Evolutionary conservation across 1,139 yeast genomes (phyloP).

Genomic region (Debaryomyces sp.): DNA sequence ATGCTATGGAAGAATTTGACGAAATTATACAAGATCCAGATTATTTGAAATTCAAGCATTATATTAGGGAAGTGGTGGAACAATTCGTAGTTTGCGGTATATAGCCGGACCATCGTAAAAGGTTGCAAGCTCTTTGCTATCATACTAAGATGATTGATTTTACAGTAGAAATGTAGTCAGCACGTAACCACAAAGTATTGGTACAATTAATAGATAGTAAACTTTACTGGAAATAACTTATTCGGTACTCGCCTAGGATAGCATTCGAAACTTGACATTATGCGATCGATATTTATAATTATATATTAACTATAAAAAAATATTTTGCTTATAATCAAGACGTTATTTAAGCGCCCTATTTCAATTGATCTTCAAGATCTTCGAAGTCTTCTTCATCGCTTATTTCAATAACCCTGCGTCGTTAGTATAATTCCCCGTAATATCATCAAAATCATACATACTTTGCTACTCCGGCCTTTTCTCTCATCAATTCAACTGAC

Average conservation of each 20-base stretch:
- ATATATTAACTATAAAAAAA: not conserved
- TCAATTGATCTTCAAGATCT: slow-evolving; percentile 36
- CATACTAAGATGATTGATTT: not conserved
- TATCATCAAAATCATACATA: slow-evolving; percentile 29
- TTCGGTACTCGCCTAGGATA: no score
- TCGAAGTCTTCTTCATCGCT: slow-evolving; percentile 68
- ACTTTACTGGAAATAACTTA: not conserved
- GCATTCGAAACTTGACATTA: no score
- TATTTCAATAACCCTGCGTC: slow-evolving; percentile 47
- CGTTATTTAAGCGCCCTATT: not conserved
- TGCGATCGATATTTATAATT: not conserved
- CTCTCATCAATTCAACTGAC: slow-evolving; percentile 77
- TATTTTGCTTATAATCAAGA: not conserved
- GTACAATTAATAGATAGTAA: no score
- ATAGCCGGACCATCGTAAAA: not conserved
- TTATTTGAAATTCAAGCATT: no score
- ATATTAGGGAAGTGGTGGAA: not conserved
- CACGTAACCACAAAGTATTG: not conserved
- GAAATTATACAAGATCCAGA: no score
- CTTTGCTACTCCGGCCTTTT: slow-evolving; percentile 75
- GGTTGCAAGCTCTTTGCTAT: not conserved
- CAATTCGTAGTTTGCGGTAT: not conserved
- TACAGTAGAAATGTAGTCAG: not conserved
- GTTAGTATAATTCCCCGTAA: slow-evolving; percentile 27
- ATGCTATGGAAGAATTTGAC: no score